These are phyloP conservation scores for Creolimax fragrantissima DNA, from an alignment of 78 protist genomes.

Conservation along the genomic window DNA sequence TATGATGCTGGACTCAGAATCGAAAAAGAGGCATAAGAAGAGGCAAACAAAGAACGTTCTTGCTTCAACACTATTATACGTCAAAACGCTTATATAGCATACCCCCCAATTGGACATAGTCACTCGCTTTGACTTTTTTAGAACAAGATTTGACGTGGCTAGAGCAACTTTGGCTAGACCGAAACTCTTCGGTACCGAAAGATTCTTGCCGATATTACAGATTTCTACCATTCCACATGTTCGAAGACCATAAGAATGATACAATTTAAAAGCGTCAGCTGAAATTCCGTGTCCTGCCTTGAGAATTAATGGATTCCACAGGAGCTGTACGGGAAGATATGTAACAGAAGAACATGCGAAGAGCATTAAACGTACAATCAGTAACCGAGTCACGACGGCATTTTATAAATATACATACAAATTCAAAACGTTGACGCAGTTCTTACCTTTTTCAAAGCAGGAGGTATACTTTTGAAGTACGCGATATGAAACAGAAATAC, in stretches of 20 bases:
- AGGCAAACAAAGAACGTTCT: too few relatives aligned
- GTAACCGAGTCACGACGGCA: not conserved
- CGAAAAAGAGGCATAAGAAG: too few relatives aligned
- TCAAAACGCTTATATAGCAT: too few relatives aligned
- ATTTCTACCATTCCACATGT: not conserved
- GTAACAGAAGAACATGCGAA: not conserved
- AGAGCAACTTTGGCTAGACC: not conserved
- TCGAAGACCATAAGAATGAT: not conserved
- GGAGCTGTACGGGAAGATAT: not conserved
- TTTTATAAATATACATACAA: not conserved
- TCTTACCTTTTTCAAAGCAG: not conserved
- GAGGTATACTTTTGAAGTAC: not conserved
- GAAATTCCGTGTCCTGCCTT: not conserved
- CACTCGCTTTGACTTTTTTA: not conserved
- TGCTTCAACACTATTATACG: too few relatives aligned
- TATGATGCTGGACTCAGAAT: too few relatives aligned
- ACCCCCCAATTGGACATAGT: not conserved
- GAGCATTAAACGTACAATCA: not conserved
- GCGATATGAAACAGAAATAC: not conserved
- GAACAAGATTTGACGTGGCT: not conserved
- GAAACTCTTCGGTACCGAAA: not conserved
- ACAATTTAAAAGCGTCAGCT: not conserved
- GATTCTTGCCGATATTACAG: not conserved
- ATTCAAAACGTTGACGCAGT: not conserved
- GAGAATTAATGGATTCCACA: not conserved